phyloP scores from a whole-genome alignment of 148 eudicot genomes.

The Rhododendron ferrugineum region DNA sequence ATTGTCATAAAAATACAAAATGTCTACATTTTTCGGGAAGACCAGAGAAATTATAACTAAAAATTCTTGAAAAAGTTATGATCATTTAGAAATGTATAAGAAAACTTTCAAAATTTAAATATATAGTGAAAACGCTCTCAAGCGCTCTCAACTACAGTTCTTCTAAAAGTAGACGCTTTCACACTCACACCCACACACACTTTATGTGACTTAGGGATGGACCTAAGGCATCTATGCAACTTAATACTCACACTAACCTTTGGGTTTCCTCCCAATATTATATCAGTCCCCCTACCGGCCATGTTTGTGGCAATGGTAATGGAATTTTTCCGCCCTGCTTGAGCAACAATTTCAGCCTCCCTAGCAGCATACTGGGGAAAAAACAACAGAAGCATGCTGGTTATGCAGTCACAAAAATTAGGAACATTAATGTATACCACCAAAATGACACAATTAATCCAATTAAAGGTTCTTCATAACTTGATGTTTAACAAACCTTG shows the following conservation, averaged over 20 bases:
- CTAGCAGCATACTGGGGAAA: slow-evolving; percentile 86
- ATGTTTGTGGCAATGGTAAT: slow-evolving; percentile 97
- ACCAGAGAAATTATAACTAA: too few species aligned
- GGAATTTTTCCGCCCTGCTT: slow-evolving; percentile 92
- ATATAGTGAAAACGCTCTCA: too few species aligned
- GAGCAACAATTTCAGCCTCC: slow-evolving; percentile 98
- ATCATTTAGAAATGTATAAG: too few species aligned
- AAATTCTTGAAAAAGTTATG: too few species aligned
- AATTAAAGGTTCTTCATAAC: not conserved
- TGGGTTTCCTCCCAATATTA: slow-evolving; percentile 97
- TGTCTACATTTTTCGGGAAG: too few species aligned
- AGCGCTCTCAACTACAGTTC: too few species aligned
- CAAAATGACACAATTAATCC: not conserved
- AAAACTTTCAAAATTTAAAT: too few species aligned
- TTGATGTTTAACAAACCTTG: slow-evolving; percentile 49
- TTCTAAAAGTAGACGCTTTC: too few species aligned
- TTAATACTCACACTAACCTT: slow-evolving; percentile 40
- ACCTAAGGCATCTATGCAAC: not conserved
- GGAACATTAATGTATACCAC: not conserved
- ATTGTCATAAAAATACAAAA: too few species aligned
- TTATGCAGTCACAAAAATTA: not conserved
- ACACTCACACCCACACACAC: too few species aligned
- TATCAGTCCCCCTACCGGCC: slow-evolving; percentile 99
- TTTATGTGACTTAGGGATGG: not conserved
- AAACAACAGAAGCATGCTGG: not conserved